Conservation (phyloP, 2,329 filamentous ascomycete genomes). For the Pseudopyricularia cyperi region DNA sequence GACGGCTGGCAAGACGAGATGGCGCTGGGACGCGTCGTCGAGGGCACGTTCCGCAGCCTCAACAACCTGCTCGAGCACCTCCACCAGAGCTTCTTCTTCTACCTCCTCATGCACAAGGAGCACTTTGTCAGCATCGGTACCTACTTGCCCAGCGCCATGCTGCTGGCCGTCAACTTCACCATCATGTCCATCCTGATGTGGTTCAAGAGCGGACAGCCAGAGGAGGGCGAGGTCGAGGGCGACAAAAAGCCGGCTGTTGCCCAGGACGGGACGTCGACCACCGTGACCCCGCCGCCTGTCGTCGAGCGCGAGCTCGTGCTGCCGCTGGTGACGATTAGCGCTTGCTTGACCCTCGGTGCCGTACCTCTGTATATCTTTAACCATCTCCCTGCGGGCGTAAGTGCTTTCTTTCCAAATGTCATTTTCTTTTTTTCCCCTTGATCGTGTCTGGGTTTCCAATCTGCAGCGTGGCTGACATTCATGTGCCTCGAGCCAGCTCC, state of each 20-base stretch:
- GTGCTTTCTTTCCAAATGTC: slow-evolving; percentile 13
- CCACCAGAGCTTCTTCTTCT: slow-evolving; percentile 99
- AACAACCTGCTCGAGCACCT: slow-evolving; percentile 96
- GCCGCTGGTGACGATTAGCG: slow-evolving; percentile 59
- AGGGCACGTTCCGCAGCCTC: slow-evolving; percentile 82
- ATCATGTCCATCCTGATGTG: slow-evolving; percentile 93
- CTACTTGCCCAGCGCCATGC: slow-evolving; percentile 94
- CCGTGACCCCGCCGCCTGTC: slow-evolving; percentile 10
- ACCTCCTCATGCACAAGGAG: slow-evolving; percentile 80
- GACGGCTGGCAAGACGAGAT: slow-evolving; percentile 97
- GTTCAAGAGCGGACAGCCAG: slow-evolving; percentile 63
- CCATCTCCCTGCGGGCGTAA: slow-evolving; percentile 51
- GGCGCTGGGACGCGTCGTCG: slow-evolving; percentile 78
- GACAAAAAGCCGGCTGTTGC: slow-evolving; percentile 9
- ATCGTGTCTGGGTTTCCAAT: background rate
- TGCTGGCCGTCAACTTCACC: slow-evolving; percentile 86
- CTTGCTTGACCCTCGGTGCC: slow-evolving; percentile 63
- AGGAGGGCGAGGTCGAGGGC: slow-evolving; percentile 5
- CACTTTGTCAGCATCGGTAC: slow-evolving; percentile 97
- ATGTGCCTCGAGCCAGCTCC: slow-evolving; percentile 29
- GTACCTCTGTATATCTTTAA: slow-evolving; percentile 83
- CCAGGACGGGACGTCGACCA: slow-evolving; percentile 10
- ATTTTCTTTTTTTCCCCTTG: slow-evolving; percentile 1
- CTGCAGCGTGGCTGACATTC: no score
- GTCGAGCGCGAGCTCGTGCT: slow-evolving; percentile 56